These are phyloP conservation scores for Ballota nigra DNA, from an alignment of 257 asterid genomes.

Conservation along the genomic window DNA sequence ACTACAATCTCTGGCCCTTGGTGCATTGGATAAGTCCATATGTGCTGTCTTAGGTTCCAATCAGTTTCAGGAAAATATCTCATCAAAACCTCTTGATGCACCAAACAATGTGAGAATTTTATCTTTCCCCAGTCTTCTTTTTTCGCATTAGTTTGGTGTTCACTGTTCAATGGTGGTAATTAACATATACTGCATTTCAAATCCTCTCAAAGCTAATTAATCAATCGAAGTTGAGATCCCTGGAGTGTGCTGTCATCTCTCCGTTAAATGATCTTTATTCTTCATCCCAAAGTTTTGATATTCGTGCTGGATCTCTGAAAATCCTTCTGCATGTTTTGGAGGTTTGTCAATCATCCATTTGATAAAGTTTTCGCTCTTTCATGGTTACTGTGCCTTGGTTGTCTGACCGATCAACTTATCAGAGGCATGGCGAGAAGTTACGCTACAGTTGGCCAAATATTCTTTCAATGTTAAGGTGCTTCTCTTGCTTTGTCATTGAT, in stretches of 20 bases:
- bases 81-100: slow-evolving; percentile 40
- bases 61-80: slow-evolving; percentile 52
- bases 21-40: slow-evolving; percentile 89
- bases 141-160: slow-evolving; percentile 11
- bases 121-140: slow-evolving; percentile 7
- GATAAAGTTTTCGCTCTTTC: slow-evolving; percentile 4
- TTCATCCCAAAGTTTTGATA: slow-evolving; percentile 65
- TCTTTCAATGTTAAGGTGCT: slow-evolving; percentile 80
- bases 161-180: slow-evolving; percentile 13
- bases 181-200: slow-evolving; percentile 20
- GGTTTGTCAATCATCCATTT: slow-evolving; percentile 39
- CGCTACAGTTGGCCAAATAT: slow-evolving; percentile 86
- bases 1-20: slow-evolving; percentile 75
- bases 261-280: slow-evolving; percentile 76
- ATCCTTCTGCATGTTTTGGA: slow-evolving; percentile 94
- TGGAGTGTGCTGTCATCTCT: slow-evolving; percentile 87
- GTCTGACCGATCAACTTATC: slow-evolving; percentile 38
- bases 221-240: slow-evolving; percentile 57
- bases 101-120: slow-evolving; percentile 53
- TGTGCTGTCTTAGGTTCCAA: slow-evolving; percentile 93
- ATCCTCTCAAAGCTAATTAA: slow-evolving; percentile 42
- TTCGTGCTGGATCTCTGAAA: slow-evolving; percentile 82
- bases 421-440: slow-evolving; percentile 98
- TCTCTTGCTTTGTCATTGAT: slow-evolving; percentile 11
- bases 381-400: slow-evolving; percentile 15